Base-by-base conservation (phyloP, 345 rosid species). In the Leavenworthia alabamica region DNA sequence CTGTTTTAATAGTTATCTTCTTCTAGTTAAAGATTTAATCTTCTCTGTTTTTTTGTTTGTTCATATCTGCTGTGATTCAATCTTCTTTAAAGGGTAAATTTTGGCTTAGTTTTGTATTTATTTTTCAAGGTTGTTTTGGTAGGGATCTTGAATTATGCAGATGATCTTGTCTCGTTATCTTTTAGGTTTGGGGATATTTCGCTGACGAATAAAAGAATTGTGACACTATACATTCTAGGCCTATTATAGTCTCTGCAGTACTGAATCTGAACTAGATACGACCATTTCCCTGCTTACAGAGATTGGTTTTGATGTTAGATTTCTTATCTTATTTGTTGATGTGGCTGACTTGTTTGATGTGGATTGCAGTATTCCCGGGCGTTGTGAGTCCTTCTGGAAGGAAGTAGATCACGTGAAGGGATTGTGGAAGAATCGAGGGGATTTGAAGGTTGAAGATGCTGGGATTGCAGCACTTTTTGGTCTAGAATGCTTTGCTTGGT, bases 401-500 rank as follows among this genome's bases (percentile, higher is more conserved):
- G 96, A 85, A 56, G 68, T 82, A 4, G 83, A 78, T 51, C 64
- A 61, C 6, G 79, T 72, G 33, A 85, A 85, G 72, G 57, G 78
- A 23, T 11, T 75, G 3, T 82, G 86, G 88, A 88, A 77, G 76
- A 79, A 60, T 19, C 60, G 84, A 67, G 74, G 75, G 42, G 90
- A 88, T 20, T 44, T 81, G 77, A 83, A 79, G 70, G 77, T 81
- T 22, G 96, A 88, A 62, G 81, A 86, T 42, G 84, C 77, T 4
- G 86, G 83, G 39, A 74, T 82, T 55, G 85, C 88, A 15, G 80
- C 88, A 2, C 63, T 82, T 56, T 86, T 84, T 43, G 86, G 90
- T 49, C 61, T 89, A 32, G 96, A 86, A 68, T 85, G 90, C 57
- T 82, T 82, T 4, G 86, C 83, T 1, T 88, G 89, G 86, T 86